Conservation (phyloP, 2,329 filamentous ascomycete genomes). For the Colletotrichum graminicola region DNA sequence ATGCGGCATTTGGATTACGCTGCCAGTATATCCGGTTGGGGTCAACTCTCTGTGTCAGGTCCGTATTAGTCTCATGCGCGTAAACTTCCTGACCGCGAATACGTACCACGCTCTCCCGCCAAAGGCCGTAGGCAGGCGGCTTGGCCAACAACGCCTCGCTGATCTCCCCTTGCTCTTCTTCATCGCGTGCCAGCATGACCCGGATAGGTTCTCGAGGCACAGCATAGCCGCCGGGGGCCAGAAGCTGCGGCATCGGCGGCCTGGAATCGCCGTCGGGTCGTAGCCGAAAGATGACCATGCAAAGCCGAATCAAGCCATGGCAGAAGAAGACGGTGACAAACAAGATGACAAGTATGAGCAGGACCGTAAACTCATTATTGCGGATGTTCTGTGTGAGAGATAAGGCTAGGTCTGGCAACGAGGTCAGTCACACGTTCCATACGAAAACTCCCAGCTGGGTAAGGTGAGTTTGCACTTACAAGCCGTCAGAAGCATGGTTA, state of each 20-base stretch:
- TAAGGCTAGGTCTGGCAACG: conserved; percentile 76
- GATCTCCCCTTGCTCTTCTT: conserved; percentile 67
- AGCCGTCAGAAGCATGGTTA: conserved; percentile 69
- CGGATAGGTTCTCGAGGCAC: conserved; percentile 80
- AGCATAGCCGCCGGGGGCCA: conserved; percentile 73
- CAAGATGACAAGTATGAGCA: conserved; percentile 83
- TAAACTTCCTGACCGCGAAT: not conserved
- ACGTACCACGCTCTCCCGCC: conserved; percentile 84
- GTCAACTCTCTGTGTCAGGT: conserved; percentile 72
- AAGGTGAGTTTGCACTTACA: conserved; percentile 68
- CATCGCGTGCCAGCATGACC: conserved; percentile 80
- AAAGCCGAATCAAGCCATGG: conserved; percentile 80
- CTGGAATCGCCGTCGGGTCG: conserved; percentile 41
- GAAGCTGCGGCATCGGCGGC: conserved; percentile 55
- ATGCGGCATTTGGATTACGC: conserved; percentile 63
- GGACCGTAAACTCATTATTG: conserved; percentile 80
- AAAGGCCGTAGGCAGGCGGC: conserved; percentile 88
- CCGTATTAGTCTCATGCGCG: conserved; percentile 1
- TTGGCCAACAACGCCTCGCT: conserved; percentile 68
- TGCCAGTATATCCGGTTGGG: conserved; percentile 87
- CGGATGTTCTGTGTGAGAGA: conserved; percentile 73
- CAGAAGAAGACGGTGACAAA: conserved; percentile 83
- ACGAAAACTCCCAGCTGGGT: not conserved
- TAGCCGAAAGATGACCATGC: conserved; percentile 72
- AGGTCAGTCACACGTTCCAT: conserved; percentile 4